Percentiles rank a stretch among this genome's conserved stretches.
These are phyloP conservation scores for Fusarium xyrophilum DNA, from an alignment of 2,329 filamentous ascomycete genomes.

Conservation along the genomic window DNA sequence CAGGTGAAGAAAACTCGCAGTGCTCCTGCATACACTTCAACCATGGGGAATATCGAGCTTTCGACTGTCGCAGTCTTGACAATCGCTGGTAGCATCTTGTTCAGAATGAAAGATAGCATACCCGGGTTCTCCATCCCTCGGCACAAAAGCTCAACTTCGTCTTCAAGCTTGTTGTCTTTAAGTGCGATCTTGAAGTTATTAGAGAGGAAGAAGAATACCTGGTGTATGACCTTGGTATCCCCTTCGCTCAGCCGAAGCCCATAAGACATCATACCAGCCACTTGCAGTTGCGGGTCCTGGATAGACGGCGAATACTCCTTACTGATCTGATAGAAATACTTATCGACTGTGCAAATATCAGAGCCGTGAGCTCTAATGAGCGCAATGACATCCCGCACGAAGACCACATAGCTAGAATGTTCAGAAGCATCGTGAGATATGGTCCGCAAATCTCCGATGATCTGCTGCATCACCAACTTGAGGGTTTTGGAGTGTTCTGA, in stretches of 20 bases:
- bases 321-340: conserved; percentile 64
- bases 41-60: conserved; percentile 53
- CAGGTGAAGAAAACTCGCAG: conserved; percentile 48
- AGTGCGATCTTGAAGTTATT: conserved; percentile 65
- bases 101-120: conserved; percentile 57
- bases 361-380: conserved; percentile 62
- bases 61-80: conserved; percentile 49
- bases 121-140: conserved; percentile 56
- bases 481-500: conserved; percentile 54
- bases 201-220: conserved; percentile 64
- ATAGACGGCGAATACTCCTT: conserved; percentile 62
- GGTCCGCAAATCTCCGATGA: conserved; percentile 57
- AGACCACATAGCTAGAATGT: conserved; percentile 58
- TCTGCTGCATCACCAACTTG: conserved; percentile 59
- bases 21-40: conserved; percentile 59
- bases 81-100: conserved; percentile 63
- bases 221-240: conserved; percentile 54
- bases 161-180: conserved; percentile 55
- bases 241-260: conserved; percentile 62
- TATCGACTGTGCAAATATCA: conserved; percentile 61
- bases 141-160: conserved; percentile 55
- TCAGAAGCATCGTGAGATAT: conserved; percentile 48
- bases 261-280: conserved; percentile 62
- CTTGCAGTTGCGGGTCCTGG: conserved; percentile 63
- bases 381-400: conserved; percentile 59